Evolutionary conservation across 2,329 filamentous ascomycete species (phyloP).

Genomic region (Aspergillus puulaauensis): DNA sequence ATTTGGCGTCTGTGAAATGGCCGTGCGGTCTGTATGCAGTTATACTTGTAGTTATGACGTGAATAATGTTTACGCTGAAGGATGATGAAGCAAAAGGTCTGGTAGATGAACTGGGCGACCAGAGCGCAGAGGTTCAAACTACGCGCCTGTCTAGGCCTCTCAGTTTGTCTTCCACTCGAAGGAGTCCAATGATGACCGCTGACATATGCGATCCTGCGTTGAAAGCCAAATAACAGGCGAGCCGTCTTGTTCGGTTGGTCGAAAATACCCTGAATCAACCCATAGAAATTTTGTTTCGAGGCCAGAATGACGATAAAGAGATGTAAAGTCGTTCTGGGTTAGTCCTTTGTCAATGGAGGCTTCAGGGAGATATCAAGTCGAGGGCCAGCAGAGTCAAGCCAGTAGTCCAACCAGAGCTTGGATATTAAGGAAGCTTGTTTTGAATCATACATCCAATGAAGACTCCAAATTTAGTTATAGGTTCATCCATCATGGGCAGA

Average conservation of each 20-base stretch:
- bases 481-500: neutral
- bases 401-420: too few relatives aligned
- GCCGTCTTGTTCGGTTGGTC: too few relatives aligned
- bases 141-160: neutral
- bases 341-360: too few relatives aligned
- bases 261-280: too few relatives aligned
- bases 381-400: neutral
- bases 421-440: neutral
- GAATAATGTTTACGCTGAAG: neutral
- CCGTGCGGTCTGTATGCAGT: constrained; percentile 8
- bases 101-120: neutral
- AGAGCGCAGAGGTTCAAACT: neutral
- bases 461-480: neutral
- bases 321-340: too few relatives aligned
- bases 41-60: constrained; percentile 3
- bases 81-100: neutral
- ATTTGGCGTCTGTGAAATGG: constrained; percentile 9
- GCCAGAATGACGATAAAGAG: too few relatives aligned
- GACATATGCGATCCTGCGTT: too few relatives aligned
- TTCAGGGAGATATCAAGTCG: neutral
- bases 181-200: too few relatives aligned
- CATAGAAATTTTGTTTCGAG: too few relatives aligned
- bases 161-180: neutral
- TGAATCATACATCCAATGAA: neutral
- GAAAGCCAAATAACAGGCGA: too few relatives aligned